Evolutionary conservation across 208 protist genomes (phyloP).

Genomic region (Acanthamoeba lenticulata): DNA sequence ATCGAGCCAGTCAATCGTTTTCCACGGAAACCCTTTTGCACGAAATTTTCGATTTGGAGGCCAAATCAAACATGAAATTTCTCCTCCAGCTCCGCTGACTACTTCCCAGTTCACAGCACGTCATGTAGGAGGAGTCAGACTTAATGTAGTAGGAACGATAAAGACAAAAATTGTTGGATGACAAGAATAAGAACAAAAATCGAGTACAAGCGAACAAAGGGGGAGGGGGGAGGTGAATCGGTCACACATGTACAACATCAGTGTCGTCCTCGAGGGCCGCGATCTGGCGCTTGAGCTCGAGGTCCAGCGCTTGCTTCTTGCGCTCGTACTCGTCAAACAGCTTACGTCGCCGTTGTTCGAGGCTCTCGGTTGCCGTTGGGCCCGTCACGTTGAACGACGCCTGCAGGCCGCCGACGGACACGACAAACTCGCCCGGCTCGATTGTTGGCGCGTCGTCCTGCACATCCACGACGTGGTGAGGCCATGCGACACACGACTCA

Average conservation of each 20-base stretch:
- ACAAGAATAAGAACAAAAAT: no score
- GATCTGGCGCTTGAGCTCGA: constrained; percentile 18
- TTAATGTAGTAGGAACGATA: no score
- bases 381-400: not conserved
- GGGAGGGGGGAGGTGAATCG: no score
- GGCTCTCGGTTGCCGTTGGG: not conserved
- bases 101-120: no score
- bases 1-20: no score
- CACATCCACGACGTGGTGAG: not conserved
- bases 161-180: no score
- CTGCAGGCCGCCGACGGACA: not conserved
- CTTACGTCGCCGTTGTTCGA: not conserved
- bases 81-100: no score
- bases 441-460: not conserved
- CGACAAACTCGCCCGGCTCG: not conserved
- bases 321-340: constrained; percentile 7
- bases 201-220: no score
- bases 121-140: no score
- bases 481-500: not conserved
- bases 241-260: constrained; percentile 8
- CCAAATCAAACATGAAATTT: no score
- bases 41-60: no score
- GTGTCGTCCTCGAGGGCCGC: not conserved
- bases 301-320: not conserved
- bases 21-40: no score